Evolutionary conservation across 2,329 filamentous ascomycete species (phyloP).

Genomic region (Verticillium alfalfae): DNA sequence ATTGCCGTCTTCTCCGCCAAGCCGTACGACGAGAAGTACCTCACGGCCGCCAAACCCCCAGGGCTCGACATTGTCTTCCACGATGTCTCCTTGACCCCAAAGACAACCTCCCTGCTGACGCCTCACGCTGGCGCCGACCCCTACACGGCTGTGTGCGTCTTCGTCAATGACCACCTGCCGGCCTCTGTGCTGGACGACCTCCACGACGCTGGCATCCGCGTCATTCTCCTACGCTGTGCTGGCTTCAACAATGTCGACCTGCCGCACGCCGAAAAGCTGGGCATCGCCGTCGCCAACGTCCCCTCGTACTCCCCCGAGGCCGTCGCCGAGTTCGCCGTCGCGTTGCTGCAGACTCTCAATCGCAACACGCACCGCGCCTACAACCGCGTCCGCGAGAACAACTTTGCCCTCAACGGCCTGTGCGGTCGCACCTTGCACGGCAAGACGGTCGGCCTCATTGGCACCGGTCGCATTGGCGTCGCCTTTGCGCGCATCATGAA

Average conservation of each 20-base stretch:
- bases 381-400: conserved; percentile 62
- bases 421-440: conserved; percentile 55
- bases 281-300: conserved; percentile 60
- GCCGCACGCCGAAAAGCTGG: conserved; percentile 42
- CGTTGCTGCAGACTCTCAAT: conserved; percentile 61
- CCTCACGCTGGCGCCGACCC: conserved; percentile 26
- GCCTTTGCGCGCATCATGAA: conserved; percentile 55
- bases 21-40: conserved; percentile 54
- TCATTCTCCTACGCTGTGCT: conserved; percentile 61
- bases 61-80: conserved; percentile 50
- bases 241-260: conserved; percentile 66
- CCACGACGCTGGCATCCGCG: conserved; percentile 42
- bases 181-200: conserved; percentile 46
- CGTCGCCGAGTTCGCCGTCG: conserved; percentile 65
- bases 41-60: conserved; percentile 34
- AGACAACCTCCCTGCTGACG: conserved; percentile 45
- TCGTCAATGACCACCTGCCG: conserved; percentile 59
- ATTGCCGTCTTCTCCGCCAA: conserved; percentile 61
- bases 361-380: conserved; percentile 63
- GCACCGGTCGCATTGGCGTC: conserved; percentile 60
- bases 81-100: conserved; percentile 47
- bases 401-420: conserved; percentile 62
- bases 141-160: conserved; percentile 57
- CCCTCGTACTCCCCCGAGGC: conserved; percentile 65
- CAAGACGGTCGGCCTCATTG: conserved; percentile 62